A percentile compares a stretch with the other conserved stretches of the same genome.
Conservation (phyloP, 371 early-diverging fungal species). For the Nematocida ausubeli region DNA sequence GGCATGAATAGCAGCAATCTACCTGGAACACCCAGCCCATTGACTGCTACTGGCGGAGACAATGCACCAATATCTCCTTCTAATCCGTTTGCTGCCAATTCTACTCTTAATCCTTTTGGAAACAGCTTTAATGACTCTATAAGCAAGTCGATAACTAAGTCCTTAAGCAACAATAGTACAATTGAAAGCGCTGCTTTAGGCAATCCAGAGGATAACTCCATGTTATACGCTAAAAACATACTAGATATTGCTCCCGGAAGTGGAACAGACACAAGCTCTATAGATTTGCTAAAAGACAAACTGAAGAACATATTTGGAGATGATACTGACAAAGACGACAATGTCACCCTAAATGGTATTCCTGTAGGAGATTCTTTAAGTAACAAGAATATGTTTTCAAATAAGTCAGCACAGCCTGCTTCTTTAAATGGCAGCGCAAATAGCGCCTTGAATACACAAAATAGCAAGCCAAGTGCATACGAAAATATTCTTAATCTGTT, state of each 20-base stretch:
- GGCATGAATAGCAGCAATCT: no score
- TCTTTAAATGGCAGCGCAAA: no score
- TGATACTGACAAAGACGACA: background rate
- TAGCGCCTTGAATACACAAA: background rate
- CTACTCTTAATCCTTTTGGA: background rate
- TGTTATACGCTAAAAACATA: background rate
- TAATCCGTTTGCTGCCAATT: background rate
- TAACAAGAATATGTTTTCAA: background rate
- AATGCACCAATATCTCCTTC: no score
- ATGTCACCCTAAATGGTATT: background rate
- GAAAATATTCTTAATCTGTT: background rate
- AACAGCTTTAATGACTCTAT: constrained; percentile 1
- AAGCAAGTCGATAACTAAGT: background rate
- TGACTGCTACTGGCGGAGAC: no score
- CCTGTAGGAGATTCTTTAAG: background rate
- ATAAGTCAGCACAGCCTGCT: background rate
- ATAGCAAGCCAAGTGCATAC: background rate
- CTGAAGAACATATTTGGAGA: background rate
- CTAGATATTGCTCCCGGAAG: background rate
- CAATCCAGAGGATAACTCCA: background rate
- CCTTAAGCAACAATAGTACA: background rate
- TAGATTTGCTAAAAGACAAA: background rate
- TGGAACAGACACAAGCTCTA: background rate
- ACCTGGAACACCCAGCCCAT: no score
- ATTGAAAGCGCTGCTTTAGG: background rate